Base-by-base conservation (phyloP, 192 early-diverging fungal genomes). In the Podila epigama region DNA sequence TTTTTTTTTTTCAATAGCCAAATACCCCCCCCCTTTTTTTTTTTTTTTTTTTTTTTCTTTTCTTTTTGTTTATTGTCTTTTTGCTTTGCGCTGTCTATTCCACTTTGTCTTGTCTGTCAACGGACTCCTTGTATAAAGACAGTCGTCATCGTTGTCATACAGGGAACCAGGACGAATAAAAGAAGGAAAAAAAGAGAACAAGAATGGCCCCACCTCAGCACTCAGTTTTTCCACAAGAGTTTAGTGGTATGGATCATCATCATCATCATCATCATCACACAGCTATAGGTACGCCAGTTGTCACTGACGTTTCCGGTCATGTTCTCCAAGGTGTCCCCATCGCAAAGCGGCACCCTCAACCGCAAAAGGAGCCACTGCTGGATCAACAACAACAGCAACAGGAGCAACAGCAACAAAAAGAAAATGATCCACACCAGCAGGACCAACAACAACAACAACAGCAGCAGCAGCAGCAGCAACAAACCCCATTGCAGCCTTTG, bases 141-240 rank as follows among this genome's bases (percentile, higher is more conserved):
- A n/a, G n/a, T n/a, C n/a, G n/a, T n/a, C 44, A 48, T 22, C 44
- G 44, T 48, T 25, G 44, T 22, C 44, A 48, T 48, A 7, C 25
- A 18, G 44, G 7, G n/a, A 25, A 32, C 60, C 29, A 29, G 29
- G 36, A 35, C n/a, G 39, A 35, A 32, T n/a, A 50, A 27, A 20
- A 59, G 27, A 36, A 35, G 41, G 10, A 41, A 42, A 16, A 60
- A 42, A 29, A 20, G 20, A 29, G 56, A 35, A 37, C n/a, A 40
- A 27, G 29, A n/a, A 73, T 75, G 71, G 65, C 67, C 32, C 71
- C 71, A 35, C 71, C 71, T 16, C 71, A 75, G 44, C 65, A 75
- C 65, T 56, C 70, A 39, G n/a, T 63, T 44, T 73, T 73, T 28
- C 58, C 63, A 13, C 58, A 53, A 60, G 71, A 75, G 60, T 75